Evolutionary conservation across 495 filamentous ascomycete genomes (phyloP).

Genomic region (Aspergillus affinis): DNA sequence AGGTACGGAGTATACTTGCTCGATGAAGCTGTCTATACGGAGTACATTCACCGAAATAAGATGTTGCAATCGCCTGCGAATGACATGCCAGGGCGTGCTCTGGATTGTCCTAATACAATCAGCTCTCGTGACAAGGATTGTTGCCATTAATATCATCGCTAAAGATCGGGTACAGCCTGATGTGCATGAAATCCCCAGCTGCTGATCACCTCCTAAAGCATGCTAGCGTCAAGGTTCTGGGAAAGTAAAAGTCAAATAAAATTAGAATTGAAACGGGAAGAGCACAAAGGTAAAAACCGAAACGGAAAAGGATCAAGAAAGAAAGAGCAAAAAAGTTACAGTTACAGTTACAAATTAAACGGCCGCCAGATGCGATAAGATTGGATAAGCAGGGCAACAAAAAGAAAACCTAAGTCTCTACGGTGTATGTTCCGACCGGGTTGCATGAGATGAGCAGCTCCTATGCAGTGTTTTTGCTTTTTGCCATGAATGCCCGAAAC

Average conservation of each 20-base stretch:
- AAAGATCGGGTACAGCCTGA: slow-evolving; percentile 10
- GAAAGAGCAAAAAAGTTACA: slow-evolving; percentile 4
- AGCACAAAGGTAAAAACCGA: slow-evolving; percentile 5
- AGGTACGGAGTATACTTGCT: neutral
- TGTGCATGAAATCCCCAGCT: slow-evolving; percentile 21
- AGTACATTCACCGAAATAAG: neutral
- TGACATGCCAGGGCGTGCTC: neutral
- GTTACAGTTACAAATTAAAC: neutral
- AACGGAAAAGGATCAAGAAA: neutral
- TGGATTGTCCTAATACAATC: slow-evolving; percentile 1
- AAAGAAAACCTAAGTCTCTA: no score
- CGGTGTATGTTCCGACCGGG: neutral
- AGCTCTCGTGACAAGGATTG: neutral
- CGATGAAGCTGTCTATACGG: neutral
- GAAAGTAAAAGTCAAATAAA: neutral
- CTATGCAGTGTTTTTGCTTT: neutral
- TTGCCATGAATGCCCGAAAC: neutral
- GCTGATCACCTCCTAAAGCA: slow-evolving; percentile 25
- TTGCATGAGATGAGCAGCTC: neutral
- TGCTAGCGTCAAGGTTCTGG: slow-evolving; percentile 7
- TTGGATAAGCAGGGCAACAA: neutral
- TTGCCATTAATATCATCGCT: slow-evolving; percentile 10
- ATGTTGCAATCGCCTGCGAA: neutral
- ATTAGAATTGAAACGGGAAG: neutral
- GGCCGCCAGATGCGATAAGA: neutral